Evolutionary conservation across 768 basidiomycete species (phyloP).

Genomic region (Pleurotus eryngii): DNA sequence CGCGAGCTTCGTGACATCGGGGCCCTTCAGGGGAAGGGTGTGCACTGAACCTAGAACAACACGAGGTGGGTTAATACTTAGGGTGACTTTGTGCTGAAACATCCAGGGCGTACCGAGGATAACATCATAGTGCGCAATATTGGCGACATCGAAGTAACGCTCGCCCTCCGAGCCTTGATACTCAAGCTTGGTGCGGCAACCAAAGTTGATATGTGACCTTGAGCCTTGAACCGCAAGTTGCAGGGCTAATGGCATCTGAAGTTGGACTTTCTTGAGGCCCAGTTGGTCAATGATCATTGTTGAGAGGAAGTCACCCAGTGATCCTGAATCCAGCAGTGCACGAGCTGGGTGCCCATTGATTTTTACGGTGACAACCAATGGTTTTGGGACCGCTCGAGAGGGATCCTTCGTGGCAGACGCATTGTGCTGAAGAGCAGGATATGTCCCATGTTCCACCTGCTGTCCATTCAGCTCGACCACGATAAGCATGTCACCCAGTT

Average conservation of each 20-base stretch:
- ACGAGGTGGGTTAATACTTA: no score
- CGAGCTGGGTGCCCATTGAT: slow-evolving; percentile 22
- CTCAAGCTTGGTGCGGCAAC: slow-evolving; percentile 12
- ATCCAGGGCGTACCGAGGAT: no score
- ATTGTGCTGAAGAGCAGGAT: slow-evolving; percentile 9
- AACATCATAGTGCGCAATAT: no score
- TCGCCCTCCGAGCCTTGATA: no score
- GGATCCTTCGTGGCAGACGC: slow-evolving; percentile 8
- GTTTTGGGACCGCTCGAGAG: slow-evolving; percentile 15
- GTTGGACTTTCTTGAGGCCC: slow-evolving; percentile 11
- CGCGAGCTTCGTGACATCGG: no score
- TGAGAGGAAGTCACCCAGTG: slow-evolving; percentile 28
- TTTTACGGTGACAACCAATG: slow-evolving; percentile 18
- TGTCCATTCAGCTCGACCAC: neutral
- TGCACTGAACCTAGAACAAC: no score
- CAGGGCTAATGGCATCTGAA: slow-evolving; percentile 25
- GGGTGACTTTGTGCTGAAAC: no score
- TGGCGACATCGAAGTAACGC: no score
- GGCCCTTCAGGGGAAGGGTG: no score
- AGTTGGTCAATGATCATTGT: slow-evolving; percentile 25
- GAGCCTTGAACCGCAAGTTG: slow-evolving; percentile 28
- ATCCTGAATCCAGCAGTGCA: slow-evolving; percentile 26
- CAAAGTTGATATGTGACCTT: slow-evolving; percentile 20
- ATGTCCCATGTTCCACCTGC: neutral
- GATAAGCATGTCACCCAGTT: no score